These are phyloP conservation scores for Saturnispora serradocipensis DNA, from an alignment of 805 yeast genomes.

Conservation along the genomic window DNA sequence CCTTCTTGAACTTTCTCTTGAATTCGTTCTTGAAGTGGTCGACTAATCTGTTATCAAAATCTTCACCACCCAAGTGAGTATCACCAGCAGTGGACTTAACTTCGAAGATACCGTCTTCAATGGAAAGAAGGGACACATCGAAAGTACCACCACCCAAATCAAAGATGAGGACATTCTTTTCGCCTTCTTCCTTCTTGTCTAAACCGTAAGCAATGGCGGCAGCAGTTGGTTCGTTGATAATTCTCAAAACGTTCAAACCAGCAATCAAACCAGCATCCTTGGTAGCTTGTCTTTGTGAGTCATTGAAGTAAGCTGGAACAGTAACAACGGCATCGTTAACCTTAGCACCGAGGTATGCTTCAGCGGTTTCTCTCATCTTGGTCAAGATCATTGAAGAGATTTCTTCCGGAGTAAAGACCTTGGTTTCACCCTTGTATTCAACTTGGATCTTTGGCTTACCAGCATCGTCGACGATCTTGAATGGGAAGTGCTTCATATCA, in stretches of 20 bases:
- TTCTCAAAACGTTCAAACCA: conserved; percentile 68
- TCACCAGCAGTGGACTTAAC: conserved; percentile 79
- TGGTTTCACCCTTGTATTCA: conserved; percentile 90
- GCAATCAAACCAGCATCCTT: conserved; percentile 67
- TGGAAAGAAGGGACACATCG: conserved; percentile 69
- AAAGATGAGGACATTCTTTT: conserved; percentile 49
- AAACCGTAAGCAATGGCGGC: conserved; percentile 79
- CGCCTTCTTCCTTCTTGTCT: conserved; percentile 40
- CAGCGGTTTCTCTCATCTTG: conserved; percentile 61
- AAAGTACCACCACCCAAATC: conserved; percentile 85
- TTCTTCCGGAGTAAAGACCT: conserved; percentile 89
- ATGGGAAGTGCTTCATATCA: conserved; percentile 86
- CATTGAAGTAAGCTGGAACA: conserved; percentile 80
- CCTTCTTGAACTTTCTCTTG: conserved; percentile 97
- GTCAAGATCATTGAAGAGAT: conserved; percentile 78
- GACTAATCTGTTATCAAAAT: conserved; percentile 71
- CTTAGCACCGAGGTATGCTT: conserved; percentile 40
- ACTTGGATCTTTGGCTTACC: conserved; percentile 89
- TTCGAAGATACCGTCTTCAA: conserved; percentile 74
- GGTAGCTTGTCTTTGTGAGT: conserved; percentile 77
- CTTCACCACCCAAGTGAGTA: conserved; percentile 82
- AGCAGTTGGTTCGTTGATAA: conserved; percentile 78
- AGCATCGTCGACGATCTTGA: conserved; percentile 68
- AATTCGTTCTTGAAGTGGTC: conserved; percentile 89
- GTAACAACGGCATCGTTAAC: conserved; percentile 72